Percentiles rank a stretch among this genome's conserved stretches.
Evolutionary conservation across 2,329 filamentous ascomycete genomes (phyloP).

Genomic region (Pseudogymnoascus sp.): DNA sequence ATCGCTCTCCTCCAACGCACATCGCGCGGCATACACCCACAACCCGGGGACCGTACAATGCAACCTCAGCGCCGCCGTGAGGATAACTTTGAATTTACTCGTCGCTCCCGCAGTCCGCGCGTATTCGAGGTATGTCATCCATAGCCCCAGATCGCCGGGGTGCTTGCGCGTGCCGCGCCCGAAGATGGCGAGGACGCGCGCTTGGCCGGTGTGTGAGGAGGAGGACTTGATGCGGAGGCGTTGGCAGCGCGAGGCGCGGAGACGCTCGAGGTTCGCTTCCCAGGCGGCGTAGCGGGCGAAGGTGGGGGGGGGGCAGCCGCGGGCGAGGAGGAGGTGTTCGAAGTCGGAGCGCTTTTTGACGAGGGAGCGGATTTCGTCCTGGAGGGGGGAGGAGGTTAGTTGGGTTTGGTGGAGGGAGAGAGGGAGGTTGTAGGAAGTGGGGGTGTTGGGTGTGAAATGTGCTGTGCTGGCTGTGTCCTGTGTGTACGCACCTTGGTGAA

Average conservation of each 20-base stretch:
- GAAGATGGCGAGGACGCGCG: conserved; percentile 80
- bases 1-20: conserved; percentile 74
- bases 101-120: conserved; percentile 60
- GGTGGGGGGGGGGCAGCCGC: conserved; percentile 67
- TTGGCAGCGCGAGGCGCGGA: conserved; percentile 76
- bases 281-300: conserved; percentile 76
- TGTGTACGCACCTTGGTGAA: conserved; percentile 61
- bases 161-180: conserved; percentile 81
- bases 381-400: background rate
- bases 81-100: conserved; percentile 57
- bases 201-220: conserved; percentile 64
- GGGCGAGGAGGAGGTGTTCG: conserved; percentile 82
- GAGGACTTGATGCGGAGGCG: conserved; percentile 66
- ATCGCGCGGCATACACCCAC: conserved; percentile 78
- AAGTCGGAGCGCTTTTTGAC: conserved; percentile 87
- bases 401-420: background rate
- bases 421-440: background rate
- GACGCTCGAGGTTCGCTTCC: conserved; percentile 62
- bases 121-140: conserved; percentile 86
- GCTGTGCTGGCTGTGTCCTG: background rate
- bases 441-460: conserved; percentile 10
- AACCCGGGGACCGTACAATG: conserved; percentile 77
- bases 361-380: conserved; percentile 87
- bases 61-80: conserved; percentile 68
- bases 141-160: conserved; percentile 71